Percentiles rank a stretch among this genome's conserved stretches.
Conservation (phyloP, 140 eudicot species). For the Erigeron philadelphicus region DNA sequence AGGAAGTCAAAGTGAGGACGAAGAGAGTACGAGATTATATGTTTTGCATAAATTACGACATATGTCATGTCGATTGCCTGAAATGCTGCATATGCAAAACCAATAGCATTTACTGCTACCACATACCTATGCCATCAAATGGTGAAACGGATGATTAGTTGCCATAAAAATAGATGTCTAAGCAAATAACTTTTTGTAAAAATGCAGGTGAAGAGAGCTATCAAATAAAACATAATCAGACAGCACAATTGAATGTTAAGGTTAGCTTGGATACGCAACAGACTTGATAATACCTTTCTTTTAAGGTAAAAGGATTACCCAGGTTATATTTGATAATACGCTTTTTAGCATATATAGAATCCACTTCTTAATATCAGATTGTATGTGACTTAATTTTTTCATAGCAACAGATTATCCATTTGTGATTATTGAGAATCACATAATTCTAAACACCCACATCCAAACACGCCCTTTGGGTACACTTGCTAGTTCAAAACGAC, state of each 20-base stretch:
- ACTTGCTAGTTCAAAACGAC: conserved; percentile 16
- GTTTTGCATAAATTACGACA: conserved; percentile 44
- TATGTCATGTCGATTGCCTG: conserved; percentile 65
- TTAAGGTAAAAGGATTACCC: too few relatives aligned
- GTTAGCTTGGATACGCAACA: not conserved
- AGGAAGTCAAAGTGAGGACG: conserved; percentile 65
- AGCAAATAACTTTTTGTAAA: not conserved
- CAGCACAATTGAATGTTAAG: not conserved
- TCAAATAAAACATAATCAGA: not conserved
- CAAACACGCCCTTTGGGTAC: conserved; percentile 11
- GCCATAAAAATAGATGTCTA: not conserved
- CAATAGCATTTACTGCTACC: conserved; percentile 57
- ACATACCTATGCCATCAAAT: conserved; percentile 52
- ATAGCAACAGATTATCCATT: not conserved
- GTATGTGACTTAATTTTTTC: not conserved
- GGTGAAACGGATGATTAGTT: not conserved
- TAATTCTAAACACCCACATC: not conserved
- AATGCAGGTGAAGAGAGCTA: not conserved
- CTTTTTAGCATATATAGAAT: not conserved
- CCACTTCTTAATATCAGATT: not conserved
- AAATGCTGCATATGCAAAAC: conserved; percentile 72
- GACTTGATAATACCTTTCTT: not conserved
- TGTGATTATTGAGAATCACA: not conserved
- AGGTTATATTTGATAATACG: not conserved
- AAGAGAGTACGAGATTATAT: conserved; percentile 44